Percentiles rank a stretch among this genome's conserved stretches.
phyloP scores from a whole-genome alignment of 345 rosid genomes.

The Moricandia arvensis region DNA sequence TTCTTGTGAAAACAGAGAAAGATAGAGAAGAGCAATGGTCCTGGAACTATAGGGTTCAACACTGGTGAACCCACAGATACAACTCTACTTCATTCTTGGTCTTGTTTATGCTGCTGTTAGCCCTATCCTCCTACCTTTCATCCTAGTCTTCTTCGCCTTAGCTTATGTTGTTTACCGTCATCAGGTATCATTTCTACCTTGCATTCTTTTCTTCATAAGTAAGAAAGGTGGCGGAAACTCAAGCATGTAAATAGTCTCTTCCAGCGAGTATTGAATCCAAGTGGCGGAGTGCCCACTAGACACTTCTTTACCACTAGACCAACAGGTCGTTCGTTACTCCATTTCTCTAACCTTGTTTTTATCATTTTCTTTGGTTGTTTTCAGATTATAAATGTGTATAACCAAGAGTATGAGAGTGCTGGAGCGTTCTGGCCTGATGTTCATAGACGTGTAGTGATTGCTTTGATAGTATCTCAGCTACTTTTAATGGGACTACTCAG shows the following conservation, averaged over 20 bases:
- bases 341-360: too few relatives aligned
- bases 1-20: slow-evolving; percentile 88
- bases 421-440: slow-evolving; percentile 97
- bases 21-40: slow-evolving; percentile 97
- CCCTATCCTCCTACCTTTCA: slow-evolving; percentile 85
- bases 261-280: too few relatives aligned
- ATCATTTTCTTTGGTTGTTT: not conserved
- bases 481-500: slow-evolving; percentile 79
- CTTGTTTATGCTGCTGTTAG: slow-evolving; percentile 88
- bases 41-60: slow-evolving; percentile 86
- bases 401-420: slow-evolving; percentile 89
- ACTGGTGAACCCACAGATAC: slow-evolving; percentile 96
- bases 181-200: slow-evolving; percentile 48
- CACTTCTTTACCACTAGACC: too few relatives aligned
- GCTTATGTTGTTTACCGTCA: slow-evolving; percentile 92
- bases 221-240: too few relatives aligned
- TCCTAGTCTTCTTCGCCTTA: slow-evolving; percentile 71
- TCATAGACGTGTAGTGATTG: slow-evolving; percentile 69
- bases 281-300: too few relatives aligned
- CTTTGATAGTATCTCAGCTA: slow-evolving; percentile 72
- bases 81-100: slow-evolving; percentile 93
- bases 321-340: too few relatives aligned
- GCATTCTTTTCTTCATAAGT: too few relatives aligned
- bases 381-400: slow-evolving; percentile 90
- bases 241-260: too few relatives aligned